These are phyloP conservation scores for Pythium dissotocum DNA, from an alignment of 352 stramenopile genomes.

Conservation along the genomic window DNA sequence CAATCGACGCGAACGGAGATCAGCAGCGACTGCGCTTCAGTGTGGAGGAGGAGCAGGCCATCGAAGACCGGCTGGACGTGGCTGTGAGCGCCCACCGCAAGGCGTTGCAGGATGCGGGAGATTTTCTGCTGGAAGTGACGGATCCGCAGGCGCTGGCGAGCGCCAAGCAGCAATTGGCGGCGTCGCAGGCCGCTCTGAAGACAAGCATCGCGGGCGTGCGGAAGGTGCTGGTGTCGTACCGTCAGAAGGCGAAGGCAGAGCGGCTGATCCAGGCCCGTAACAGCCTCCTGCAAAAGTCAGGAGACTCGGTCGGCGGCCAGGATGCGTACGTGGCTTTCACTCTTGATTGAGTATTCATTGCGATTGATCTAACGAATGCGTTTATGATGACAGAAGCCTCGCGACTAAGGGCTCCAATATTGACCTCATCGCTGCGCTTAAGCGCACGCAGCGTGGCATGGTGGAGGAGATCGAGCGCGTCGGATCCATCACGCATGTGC, in stretches of 20 bases:
- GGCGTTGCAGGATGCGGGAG: slow-evolving; percentile 41
- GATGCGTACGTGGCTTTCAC: slow-evolving; percentile 26
- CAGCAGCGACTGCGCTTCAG: slow-evolving; percentile 50
- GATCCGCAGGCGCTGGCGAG: slow-evolving; percentile 28
- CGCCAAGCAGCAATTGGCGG: slow-evolving; percentile 32
- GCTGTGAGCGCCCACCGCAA: slow-evolving; percentile 38
- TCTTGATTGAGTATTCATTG: neutral
- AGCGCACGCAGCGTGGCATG: slow-evolving; percentile 69
- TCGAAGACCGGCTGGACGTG: slow-evolving; percentile 62
- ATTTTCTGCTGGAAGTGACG: slow-evolving; percentile 48
- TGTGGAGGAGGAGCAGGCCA: slow-evolving; percentile 52
- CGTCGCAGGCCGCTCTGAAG: slow-evolving; percentile 37
- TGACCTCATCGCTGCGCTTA: slow-evolving; percentile 64
- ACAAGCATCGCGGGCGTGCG: slow-evolving; percentile 40
- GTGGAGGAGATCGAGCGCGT: slow-evolving; percentile 73
- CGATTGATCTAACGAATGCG: neutral
- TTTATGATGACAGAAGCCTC: neutral
- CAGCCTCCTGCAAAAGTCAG: slow-evolving; percentile 43
- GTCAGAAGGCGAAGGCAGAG: slow-evolving; percentile 60
- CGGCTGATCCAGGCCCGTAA: slow-evolving; percentile 50
- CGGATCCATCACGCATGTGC: slow-evolving; percentile 58
- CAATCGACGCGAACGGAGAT: slow-evolving; percentile 30
- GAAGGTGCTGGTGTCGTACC: slow-evolving; percentile 67
- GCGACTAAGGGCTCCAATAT: slow-evolving; percentile 37
- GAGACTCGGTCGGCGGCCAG: slow-evolving; percentile 2